Evolutionary conservation across 1,284 basidiomycete species (phyloP).

Genomic region (Heterobasidion occidentale): DNA sequence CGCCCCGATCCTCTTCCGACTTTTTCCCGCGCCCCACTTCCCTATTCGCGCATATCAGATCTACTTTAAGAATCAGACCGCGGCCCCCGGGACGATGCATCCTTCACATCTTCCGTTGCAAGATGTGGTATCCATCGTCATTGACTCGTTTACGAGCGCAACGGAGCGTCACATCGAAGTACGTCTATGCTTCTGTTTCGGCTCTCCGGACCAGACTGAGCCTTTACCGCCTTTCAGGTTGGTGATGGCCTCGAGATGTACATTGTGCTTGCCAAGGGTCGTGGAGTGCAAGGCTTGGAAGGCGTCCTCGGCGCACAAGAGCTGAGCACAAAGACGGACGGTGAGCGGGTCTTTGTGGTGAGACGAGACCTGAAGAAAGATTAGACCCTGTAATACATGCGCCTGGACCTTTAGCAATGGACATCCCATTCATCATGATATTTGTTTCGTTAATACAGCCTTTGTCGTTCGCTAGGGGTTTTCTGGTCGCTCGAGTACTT

Average conservation of each 20-base stretch:
- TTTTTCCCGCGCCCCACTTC: constrained; percentile 9
- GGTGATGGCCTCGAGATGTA: constrained; percentile 92
- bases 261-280: constrained; percentile 70
- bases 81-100: constrained; percentile 58
- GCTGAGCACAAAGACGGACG: constrained; percentile 44
- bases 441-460: background rate
- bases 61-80: constrained; percentile 90
- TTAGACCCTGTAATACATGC: constrained; percentile 16
- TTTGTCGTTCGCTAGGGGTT: background rate
- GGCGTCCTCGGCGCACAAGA: constrained; percentile 54
- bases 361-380: constrained; percentile 70
- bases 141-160: constrained; percentile 89
- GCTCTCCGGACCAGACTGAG: constrained; percentile 6
- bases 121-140: constrained; percentile 79
- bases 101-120: constrained; percentile 76
- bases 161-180: constrained; percentile 97
- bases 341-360: constrained; percentile 70
- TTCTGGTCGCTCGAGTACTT: background rate
- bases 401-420: background rate
- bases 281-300: constrained; percentile 55
- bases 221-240: constrained; percentile 41
- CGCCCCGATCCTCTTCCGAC: constrained; percentile 9
- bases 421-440: background rate
- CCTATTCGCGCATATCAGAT: constrained; percentile 44
- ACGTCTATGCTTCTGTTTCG: constrained; percentile 11